A percentile compares a stretch with the other conserved stretches of the same genome.
These are phyloP conservation scores for Colletotrichum sp. DNA, from an alignment of 2,329 filamentous ascomycete genomes.

Conservation along the genomic window DNA sequence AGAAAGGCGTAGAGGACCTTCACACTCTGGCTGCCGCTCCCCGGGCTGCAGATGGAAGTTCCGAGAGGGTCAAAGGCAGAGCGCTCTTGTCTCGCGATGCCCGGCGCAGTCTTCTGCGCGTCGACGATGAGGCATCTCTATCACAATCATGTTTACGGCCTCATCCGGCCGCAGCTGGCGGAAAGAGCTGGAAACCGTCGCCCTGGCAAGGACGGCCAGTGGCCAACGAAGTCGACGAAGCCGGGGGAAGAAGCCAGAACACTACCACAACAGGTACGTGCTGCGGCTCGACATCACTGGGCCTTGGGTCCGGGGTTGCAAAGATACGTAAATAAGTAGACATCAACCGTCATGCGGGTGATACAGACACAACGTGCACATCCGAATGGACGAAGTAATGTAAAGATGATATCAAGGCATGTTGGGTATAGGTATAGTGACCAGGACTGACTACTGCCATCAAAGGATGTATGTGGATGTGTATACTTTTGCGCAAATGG, in stretches of 20 bases:
- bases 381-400: background rate
- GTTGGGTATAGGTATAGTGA: conserved; percentile 8
- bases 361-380: background rate
- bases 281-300: background rate
- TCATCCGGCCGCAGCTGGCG: background rate
- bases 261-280: background rate
- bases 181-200: background rate
- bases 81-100: too few relatives aligned
- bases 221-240: background rate
- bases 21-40: background rate
- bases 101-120: background rate
- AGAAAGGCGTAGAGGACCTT: background rate
- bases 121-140: background rate
- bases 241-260: background rate
- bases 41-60: background rate
- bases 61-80: too few relatives aligned
- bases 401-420: background rate
- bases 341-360: background rate
- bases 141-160: background rate
- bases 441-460: background rate
- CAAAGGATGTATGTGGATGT: background rate
- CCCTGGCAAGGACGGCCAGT: rapidly evolving
- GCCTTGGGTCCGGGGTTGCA: background rate
- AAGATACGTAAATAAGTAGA: background rate
- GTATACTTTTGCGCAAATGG: background rate